Conservation (phyloP, 176 grass and related monocot species). For the Rhynchospora breviuscula region DNA sequence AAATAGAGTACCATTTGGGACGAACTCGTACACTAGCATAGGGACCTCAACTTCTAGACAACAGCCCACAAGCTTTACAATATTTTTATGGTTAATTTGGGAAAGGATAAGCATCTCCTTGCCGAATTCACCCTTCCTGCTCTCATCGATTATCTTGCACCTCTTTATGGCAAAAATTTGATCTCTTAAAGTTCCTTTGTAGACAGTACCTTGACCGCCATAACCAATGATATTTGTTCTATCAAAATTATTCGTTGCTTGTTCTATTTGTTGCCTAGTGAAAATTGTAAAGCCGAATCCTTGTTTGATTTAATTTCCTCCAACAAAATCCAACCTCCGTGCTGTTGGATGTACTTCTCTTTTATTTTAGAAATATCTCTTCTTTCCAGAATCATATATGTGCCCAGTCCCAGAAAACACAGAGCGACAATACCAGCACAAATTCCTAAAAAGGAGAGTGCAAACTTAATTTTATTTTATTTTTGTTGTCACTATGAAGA, state of each 20-base stretch:
- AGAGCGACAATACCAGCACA: background rate
- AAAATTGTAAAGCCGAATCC: too few relatives aligned
- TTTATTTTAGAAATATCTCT: conserved; percentile 29
- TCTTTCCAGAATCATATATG: conserved; percentile 14
- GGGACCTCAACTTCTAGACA: conserved; percentile 34
- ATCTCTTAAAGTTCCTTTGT: too few relatives aligned
- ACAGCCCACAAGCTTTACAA: conserved; percentile 22
- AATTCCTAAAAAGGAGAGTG: background rate
- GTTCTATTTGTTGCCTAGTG: too few relatives aligned
- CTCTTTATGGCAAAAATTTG: too few relatives aligned
- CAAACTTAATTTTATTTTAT: too few relatives aligned
- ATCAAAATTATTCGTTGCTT: too few relatives aligned
- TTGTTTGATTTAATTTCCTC: too few relatives aligned
- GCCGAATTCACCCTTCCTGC: background rate
- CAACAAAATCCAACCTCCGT: conserved; percentile 14
- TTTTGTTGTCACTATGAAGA: too few relatives aligned
- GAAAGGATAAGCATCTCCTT: conserved; percentile 37
- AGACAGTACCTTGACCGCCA: too few relatives aligned
- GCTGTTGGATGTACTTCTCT: conserved; percentile 30
- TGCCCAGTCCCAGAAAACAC: background rate
- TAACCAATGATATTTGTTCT: too few relatives aligned
- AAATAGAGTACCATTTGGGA: conserved; percentile 8
- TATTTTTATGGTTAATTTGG: conserved; percentile 36
- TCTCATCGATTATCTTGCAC: too few relatives aligned
- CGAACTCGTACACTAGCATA: too few relatives aligned